Conservation (phyloP, 2,329 filamentous ascomycete species). For the Kalaharituber pfeilii region DNA sequence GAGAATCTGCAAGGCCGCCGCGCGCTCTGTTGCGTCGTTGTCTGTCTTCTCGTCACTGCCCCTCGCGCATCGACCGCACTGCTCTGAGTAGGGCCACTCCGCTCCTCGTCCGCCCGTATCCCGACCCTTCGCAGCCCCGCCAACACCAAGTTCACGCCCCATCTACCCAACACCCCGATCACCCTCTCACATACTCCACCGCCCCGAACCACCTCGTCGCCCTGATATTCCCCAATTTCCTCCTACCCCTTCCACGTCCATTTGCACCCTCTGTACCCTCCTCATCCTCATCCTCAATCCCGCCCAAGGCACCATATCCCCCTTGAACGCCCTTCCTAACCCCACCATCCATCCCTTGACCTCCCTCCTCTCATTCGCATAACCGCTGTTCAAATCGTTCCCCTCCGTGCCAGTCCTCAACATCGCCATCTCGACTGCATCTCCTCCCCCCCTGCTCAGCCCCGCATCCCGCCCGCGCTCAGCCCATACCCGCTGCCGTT, state of each 20-base stretch:
- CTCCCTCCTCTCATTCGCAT: slow-evolving; percentile 15
- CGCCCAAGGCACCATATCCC: background rate
- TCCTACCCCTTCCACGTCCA: slow-evolving; percentile 6
- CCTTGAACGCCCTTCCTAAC: background rate
- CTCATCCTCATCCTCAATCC: background rate
- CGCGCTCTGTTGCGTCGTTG: background rate
- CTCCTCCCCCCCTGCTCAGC: slow-evolving; percentile 3
- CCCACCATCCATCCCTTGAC: slow-evolving; percentile 8
- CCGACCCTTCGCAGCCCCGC: background rate
- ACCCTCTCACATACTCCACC: slow-evolving; percentile 6
- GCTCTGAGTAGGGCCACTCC: too few relatives aligned
- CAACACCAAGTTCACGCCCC: background rate
- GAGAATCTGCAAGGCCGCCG: background rate
- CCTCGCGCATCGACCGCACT: background rate
- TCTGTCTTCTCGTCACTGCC: background rate
- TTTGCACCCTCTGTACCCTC: slow-evolving; percentile 5
- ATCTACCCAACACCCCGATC: slow-evolving; percentile 14
- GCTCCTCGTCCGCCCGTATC: background rate
- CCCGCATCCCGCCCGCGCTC: background rate
- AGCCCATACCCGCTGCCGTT: slow-evolving; percentile 28
- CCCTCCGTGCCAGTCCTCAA: background rate
- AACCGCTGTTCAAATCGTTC: slow-evolving; percentile 10
- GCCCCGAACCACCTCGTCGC: slow-evolving; percentile 8
- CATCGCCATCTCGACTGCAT: background rate
- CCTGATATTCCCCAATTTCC: slow-evolving; percentile 3